phyloP scores from a whole-genome alignment of 129 eudicot genomes.

The Artemisia tridentata region DNA sequence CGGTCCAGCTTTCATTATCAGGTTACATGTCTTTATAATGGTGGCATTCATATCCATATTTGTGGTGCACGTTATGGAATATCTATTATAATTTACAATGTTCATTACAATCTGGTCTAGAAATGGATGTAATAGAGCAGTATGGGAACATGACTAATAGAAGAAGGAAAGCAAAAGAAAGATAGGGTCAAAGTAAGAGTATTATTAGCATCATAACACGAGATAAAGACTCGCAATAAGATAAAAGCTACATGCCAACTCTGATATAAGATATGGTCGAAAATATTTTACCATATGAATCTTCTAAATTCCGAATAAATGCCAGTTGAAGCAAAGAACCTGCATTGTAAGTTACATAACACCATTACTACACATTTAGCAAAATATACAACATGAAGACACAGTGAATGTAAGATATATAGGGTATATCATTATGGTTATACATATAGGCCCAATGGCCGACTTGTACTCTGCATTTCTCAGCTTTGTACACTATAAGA shows the following conservation, averaged over 20 bases:
- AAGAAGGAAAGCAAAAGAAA: no score
- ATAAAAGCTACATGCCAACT: conserved; percentile 12
- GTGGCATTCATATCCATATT: not conserved
- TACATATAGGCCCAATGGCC: not conserved
- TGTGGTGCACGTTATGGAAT: not conserved
- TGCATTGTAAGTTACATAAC: conserved; percentile 35
- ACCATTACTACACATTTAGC: conserved; percentile 13
- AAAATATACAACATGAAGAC: not conserved
- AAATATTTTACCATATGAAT: conserved; percentile 57
- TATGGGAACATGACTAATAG: no score
- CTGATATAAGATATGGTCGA: conserved; percentile 2
- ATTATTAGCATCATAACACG: no score
- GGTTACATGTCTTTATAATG: not conserved
- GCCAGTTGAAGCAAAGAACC: conserved; percentile 78
- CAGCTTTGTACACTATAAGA: no score
- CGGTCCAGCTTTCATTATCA: conserved; percentile 1
- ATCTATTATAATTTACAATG: not conserved
- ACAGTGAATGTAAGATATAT: conserved; percentile 8
- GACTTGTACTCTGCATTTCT: no score
- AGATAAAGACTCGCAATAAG: no score
- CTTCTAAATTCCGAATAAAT: conserved; percentile 69
- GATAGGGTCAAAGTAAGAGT: no score
- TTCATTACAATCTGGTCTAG: no score
- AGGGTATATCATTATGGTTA: not conserved
- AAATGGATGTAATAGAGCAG: no score